Evolutionary conservation across 2,329 filamentous ascomycete species (phyloP), one percentile per base, ranked within the genome.

Genomic region (Allantophomopsis cytisporea): DNA sequence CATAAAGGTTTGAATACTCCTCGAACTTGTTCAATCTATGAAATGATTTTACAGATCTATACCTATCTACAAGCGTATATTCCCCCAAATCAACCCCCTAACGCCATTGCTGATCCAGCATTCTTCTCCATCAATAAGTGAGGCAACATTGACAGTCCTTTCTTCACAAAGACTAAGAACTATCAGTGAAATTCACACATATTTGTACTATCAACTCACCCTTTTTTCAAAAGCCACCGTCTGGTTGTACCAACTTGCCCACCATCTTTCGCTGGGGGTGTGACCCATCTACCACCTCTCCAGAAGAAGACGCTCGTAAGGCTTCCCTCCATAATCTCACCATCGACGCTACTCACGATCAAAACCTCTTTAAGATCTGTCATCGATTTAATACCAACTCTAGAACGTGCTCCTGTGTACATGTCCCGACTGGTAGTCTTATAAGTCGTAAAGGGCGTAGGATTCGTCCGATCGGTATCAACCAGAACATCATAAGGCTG

Each of bases 51-150:
- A 28, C 23, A 28, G 8, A 10, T 28, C 23, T 10, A 14, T 34
- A 34, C 10, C 4, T 13, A 14, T 34, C 31, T 40, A 41, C n/a
- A 53, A 35, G 35, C 50, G 48, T 5, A 57, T 35, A 38, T 45
- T 61, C 0, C 70, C 73, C 41, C 56, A 63, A 11, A 78, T 65
- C 48, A 94, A 94, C 0, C 89, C 89, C 46, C 82, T 72, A 2
- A 89, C 81, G 0, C 83, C 87, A 57, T 89, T 95, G 57, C 87
- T 94, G 39, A 95, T 62, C 83, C 86, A 94, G 45, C 88, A 82
- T 39, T 79, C 69, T 57, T 95, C 88, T 1, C 80, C 83, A 46
- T 84, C 67, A 3, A 66, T 54, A 11, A 94, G 57, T 6, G 76
- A 76, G 11, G 68, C 61, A 2, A 64, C 64, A n/a, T 57, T 57